A percentile compares a stretch with the other conserved stretches of the same genome.
Conservation (phyloP, 2,329 filamentous ascomycete genomes). For the Neopestalotiopsis sp. region DNA sequence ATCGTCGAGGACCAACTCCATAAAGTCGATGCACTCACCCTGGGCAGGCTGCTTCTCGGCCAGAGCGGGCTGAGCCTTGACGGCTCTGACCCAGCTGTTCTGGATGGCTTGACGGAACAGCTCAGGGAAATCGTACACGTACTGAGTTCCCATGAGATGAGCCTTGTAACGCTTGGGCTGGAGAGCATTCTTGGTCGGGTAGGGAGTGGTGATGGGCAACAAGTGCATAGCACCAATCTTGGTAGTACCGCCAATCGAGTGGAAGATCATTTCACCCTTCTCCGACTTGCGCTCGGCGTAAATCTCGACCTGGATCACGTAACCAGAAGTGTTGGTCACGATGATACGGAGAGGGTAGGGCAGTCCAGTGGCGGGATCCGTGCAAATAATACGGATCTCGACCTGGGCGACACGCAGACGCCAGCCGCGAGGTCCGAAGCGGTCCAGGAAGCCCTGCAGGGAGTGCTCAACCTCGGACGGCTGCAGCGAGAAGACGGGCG, state of each 20-base stretch:
- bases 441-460: slow-evolving; percentile 92
- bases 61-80: slow-evolving; percentile 74
- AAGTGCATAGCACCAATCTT: slow-evolving; percentile 97
- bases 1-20: slow-evolving; percentile 93
- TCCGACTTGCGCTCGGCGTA: slow-evolving; percentile 98
- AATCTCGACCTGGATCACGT: slow-evolving; percentile 96
- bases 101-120: slow-evolving; percentile 97
- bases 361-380: slow-evolving; percentile 80
- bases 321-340: slow-evolving; percentile 98
- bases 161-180: slow-evolving; percentile 99
- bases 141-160: slow-evolving; percentile 98
- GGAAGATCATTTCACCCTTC: slow-evolving; percentile 98
- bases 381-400: slow-evolving; percentile 98
- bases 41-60: slow-evolving; percentile 80
- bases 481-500: slow-evolving; percentile 90
- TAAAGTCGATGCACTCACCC: slow-evolving; percentile 93
- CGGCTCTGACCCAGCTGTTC: slow-evolving; percentile 85
- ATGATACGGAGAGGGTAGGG: slow-evolving; percentile 93
- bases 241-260: slow-evolving; percentile 92
- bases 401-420: slow-evolving; percentile 94
- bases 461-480: slow-evolving; percentile 91
- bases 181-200: slow-evolving; percentile 97
- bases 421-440: slow-evolving; percentile 94
- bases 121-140: slow-evolving; percentile 99
- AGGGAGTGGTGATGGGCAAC: slow-evolving; percentile 87